phyloP scores from a whole-genome alignment of 805 yeast genomes.

The Yarrowia deformans region DNA sequence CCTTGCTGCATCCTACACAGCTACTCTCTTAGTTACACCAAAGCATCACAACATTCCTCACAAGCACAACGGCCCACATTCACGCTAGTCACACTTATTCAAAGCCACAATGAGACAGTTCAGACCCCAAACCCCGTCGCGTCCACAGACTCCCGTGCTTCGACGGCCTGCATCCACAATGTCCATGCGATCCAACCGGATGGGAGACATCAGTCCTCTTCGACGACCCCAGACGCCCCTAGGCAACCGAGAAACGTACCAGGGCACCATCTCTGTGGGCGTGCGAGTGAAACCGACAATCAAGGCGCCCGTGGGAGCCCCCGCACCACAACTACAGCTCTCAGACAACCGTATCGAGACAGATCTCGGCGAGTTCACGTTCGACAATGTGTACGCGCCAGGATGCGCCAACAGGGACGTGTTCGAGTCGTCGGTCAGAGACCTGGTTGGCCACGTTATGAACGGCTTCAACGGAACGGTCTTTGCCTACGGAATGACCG shows the following conservation, averaged over 20 bases:
- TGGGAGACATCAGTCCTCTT: constrained; percentile 42
- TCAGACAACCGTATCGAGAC: constrained; percentile 20
- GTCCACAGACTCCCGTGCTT: constrained; percentile 46
- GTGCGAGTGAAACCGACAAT: constrained; percentile 74
- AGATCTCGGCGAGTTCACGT: constrained; percentile 70
- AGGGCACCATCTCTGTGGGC: constrained; percentile 78
- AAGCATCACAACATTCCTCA: not conserved
- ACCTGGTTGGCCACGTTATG: constrained; percentile 64
- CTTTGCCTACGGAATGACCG: constrained; percentile 95
- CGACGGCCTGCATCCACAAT: constrained; percentile 46
- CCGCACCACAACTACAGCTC: constrained; percentile 30
- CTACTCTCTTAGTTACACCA: not conserved
- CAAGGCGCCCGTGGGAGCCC: constrained; percentile 2
- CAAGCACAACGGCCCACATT: constrained; percentile 5
- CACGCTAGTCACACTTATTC: not conserved
- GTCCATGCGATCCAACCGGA: constrained; percentile 44
- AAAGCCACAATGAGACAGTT: constrained; percentile 18
- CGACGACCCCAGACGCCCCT: constrained; percentile 45
- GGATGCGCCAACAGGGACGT: constrained; percentile 62
- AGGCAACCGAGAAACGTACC: constrained; percentile 51
- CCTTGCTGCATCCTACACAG: not conserved
- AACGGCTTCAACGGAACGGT: constrained; percentile 77
- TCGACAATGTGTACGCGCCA: constrained; percentile 77
- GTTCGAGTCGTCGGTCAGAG: constrained; percentile 60
- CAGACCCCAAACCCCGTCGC: constrained; percentile 39